Percentiles rank a stretch among this genome's conserved stretches.
phyloP scores from a whole-genome alignment of 1,284 basidiomycete species.

The Irpex rosettiformis region DNA sequence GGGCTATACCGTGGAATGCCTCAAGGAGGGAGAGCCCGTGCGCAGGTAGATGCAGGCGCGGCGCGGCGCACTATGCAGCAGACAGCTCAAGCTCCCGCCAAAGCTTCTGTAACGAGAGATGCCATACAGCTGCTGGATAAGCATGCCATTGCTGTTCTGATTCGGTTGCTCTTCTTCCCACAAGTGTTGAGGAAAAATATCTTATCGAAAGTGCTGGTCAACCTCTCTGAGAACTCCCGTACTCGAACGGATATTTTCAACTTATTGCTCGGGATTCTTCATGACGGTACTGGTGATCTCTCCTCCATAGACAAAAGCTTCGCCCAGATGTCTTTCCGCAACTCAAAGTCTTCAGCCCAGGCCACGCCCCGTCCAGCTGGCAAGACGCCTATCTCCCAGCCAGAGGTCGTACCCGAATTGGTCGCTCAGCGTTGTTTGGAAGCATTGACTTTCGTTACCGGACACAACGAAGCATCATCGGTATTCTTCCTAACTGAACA shows the following conservation, averaged over 20 bases:
- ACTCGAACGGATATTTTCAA: slow-evolving; percentile 93
- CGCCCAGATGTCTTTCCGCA: slow-evolving; percentile 83
- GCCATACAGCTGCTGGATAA: slow-evolving; percentile 95
- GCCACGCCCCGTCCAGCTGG: slow-evolving; percentile 66
- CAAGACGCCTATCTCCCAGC: slow-evolving; percentile 64
- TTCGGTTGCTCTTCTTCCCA: slow-evolving; percentile 95
- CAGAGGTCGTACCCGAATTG: slow-evolving; percentile 85
- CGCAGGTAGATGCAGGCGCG: slow-evolving; percentile 33
- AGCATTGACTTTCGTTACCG: slow-evolving; percentile 83
- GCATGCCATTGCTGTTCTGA: slow-evolving; percentile 83
- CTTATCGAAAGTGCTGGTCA: slow-evolving; percentile 89
- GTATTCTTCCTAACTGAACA: slow-evolving; percentile 95
- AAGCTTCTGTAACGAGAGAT: slow-evolving; percentile 64
- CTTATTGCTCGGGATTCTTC: slow-evolving; percentile 86
- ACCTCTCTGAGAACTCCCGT: slow-evolving; percentile 93
- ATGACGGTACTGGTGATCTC: slow-evolving; percentile 93
- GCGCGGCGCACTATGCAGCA: slow-evolving; percentile 24
- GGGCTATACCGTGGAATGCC: slow-evolving; percentile 55
- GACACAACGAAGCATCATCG: slow-evolving; percentile 77
- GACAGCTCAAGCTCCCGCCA: slow-evolving; percentile 38
- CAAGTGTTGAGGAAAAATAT: slow-evolving; percentile 85
- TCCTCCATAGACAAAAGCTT: slow-evolving; percentile 93
- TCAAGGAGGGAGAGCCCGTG: slow-evolving; percentile 20
- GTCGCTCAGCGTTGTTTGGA: slow-evolving; percentile 93
- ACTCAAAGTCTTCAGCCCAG: slow-evolving; percentile 49